Percentiles rank a stretch among this genome's conserved stretches.
Conservation (phyloP, 805 yeast genomes). For the Candida mattraensis region DNA sequence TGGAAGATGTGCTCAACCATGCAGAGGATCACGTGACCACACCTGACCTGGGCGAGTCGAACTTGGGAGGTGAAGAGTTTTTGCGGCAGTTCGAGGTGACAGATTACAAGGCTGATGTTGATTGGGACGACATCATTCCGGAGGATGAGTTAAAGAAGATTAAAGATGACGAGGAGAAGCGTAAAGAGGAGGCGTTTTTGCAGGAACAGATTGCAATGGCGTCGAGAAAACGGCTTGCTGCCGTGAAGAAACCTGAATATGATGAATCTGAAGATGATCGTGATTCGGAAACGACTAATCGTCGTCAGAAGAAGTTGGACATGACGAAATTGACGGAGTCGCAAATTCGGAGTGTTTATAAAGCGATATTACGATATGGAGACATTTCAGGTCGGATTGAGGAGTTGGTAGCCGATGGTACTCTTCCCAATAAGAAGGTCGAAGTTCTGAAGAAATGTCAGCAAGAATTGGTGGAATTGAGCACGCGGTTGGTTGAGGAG, state of each 20-base stretch:
- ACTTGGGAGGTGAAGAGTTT: slow-evolving; percentile 97
- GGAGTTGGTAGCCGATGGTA: slow-evolving; percentile 84
- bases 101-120: slow-evolving; percentile 96
- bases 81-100: slow-evolving; percentile 97
- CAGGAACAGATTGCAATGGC: slow-evolving; percentile 89
- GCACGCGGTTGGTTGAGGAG: slow-evolving; percentile 58
- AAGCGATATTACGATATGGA: slow-evolving; percentile 80
- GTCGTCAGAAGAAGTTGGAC: slow-evolving; percentile 39
- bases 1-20: slow-evolving; percentile 93
- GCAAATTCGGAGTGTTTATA: slow-evolving; percentile 82
- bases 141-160: slow-evolving; percentile 85
- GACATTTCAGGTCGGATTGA: slow-evolving; percentile 78
- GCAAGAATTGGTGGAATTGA: slow-evolving; percentile 63
- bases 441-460: slow-evolving; percentile 74
- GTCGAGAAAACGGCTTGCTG: slow-evolving; percentile 75
- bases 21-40: slow-evolving; percentile 98
- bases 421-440: slow-evolving; percentile 80
- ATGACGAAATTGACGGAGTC: slow-evolving; percentile 69
- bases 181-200: slow-evolving; percentile 81
- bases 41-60: slow-evolving; percentile 96
- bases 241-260: slow-evolving; percentile 50
- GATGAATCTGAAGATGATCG: slow-evolving; percentile 39
- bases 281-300: slow-evolving; percentile 35
- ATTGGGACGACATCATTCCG: slow-evolving; percentile 99
- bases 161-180: slow-evolving; percentile 87